These are phyloP conservation scores for Herpetospermum pedunculosum DNA, from an alignment of 306 rosid species.

Conservation along the genomic window DNA sequence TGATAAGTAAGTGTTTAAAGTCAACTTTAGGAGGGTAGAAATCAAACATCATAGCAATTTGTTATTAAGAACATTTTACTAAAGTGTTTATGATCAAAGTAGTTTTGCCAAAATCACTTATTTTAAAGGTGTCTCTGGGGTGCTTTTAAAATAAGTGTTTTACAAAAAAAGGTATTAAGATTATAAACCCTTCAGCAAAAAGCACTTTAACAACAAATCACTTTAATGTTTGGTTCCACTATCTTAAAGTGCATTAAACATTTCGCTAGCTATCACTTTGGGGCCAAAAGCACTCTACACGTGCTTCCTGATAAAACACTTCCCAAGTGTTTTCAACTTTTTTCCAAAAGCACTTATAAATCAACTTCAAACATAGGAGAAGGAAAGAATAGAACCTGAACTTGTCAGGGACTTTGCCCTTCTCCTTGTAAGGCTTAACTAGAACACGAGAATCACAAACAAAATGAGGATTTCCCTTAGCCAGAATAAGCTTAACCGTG, in stretches of 20 bases:
- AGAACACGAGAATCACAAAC: constrained; percentile 96
- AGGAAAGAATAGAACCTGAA: constrained; percentile 36
- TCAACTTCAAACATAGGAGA: too few relatives aligned
- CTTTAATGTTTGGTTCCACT: too few relatives aligned
- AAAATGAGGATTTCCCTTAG: constrained; percentile 94
- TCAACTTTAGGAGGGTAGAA: too few relatives aligned
- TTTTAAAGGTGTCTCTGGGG: background rate
- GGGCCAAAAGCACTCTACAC: background rate
- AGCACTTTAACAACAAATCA: too few relatives aligned
- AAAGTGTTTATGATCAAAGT: too few relatives aligned
- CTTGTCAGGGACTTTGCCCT: constrained; percentile 92
- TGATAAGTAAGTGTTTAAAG: background rate
- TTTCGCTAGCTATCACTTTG: background rate
- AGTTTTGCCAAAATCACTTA: background rate
- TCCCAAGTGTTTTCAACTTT: background rate
- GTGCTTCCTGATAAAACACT: background rate
- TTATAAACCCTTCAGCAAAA: background rate
- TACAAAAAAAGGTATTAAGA: too few relatives aligned
- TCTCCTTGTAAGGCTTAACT: constrained; percentile 97
- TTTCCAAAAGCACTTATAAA: too few relatives aligned
- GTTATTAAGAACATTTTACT: too few relatives aligned
- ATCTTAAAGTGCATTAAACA: background rate
- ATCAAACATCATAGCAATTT: too few relatives aligned
- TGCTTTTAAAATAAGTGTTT: too few relatives aligned
- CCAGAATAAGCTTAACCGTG: constrained; percentile 79